Percentiles rank a stretch among this genome's conserved stretches.
These are phyloP conservation scores for Prunella vulgaris DNA, from an alignment of 257 asterid genomes.

Conservation along the genomic window DNA sequence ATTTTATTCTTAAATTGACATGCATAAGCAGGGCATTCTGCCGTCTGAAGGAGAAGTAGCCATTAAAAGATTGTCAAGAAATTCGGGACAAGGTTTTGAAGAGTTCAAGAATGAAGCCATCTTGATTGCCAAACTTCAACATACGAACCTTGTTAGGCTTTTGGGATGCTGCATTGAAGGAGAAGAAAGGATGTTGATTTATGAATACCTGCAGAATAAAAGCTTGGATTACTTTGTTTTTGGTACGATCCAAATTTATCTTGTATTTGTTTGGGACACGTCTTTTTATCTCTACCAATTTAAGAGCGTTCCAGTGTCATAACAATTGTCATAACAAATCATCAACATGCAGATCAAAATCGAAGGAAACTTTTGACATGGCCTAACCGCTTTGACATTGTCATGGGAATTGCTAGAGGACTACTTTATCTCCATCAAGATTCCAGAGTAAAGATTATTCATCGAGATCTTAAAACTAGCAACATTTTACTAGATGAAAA, in stretches of 20 bases:
- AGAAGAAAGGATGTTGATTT: conserved; percentile 27
- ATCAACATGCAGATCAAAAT: conserved; percentile 8
- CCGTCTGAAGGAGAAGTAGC: not conserved
- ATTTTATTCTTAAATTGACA: not conserved
- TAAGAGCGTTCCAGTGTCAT: not conserved
- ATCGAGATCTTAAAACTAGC: conserved; percentile 45
- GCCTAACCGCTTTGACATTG: conserved; percentile 31
- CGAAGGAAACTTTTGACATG: conserved; percentile 25
- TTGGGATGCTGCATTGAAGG: conserved; percentile 44
- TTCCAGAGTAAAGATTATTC: conserved; percentile 43
- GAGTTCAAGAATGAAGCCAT: conserved; percentile 31
- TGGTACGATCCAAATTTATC: not conserved
- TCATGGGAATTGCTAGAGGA: conserved; percentile 37
- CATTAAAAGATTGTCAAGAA: conserved; percentile 40
- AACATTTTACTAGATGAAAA: conserved; percentile 34
- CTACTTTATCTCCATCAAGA: conserved; percentile 43
- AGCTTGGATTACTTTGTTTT: conserved; percentile 25
- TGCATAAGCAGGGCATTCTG: not conserved
- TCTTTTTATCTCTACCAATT: not conserved
- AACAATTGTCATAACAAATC: not conserved
- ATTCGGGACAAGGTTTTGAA: conserved; percentile 36
- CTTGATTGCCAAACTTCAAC: conserved; percentile 43
- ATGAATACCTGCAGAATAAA: conserved; percentile 27
- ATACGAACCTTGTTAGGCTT: conserved; percentile 43
- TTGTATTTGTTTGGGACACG: not conserved